Conservation (phyloP, 495 filamentous ascomycete species). For the Penicillium angulare region DNA sequence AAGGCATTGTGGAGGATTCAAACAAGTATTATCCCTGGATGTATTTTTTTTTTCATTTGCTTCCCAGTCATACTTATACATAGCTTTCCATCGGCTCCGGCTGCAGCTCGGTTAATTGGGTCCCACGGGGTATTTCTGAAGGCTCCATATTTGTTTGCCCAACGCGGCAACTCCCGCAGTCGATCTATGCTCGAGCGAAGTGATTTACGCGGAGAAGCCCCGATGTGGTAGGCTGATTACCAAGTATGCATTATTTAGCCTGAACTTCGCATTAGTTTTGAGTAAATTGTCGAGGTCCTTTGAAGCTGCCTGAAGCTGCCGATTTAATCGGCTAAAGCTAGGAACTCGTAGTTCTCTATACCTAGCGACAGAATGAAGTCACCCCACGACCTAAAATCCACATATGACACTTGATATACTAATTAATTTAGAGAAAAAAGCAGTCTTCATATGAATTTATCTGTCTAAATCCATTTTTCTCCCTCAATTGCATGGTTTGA, state of each 20-base stretch:
- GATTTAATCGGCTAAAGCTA: too few species aligned
- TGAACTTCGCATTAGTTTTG: conserved; percentile 12
- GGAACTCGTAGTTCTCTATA: too few species aligned
- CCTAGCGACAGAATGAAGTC: too few species aligned
- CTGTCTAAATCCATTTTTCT: too few species aligned
- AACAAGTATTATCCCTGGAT: too few species aligned
- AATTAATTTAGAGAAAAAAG: too few species aligned
- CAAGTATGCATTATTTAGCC: conserved; percentile 17
- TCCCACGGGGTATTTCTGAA: conserved; percentile 5
- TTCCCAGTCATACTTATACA: conserved; percentile 10
- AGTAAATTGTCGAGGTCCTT: too few species aligned
- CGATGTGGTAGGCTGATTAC: background rate
- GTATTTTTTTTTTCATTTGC: background rate
- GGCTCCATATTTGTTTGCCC: conserved; percentile 11
- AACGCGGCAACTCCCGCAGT: conserved; percentile 23
- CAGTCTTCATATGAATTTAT: too few species aligned
- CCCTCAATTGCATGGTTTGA: too few species aligned
- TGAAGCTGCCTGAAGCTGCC: too few species aligned
- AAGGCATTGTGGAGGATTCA: conserved; percentile 12
- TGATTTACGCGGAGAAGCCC: conserved; percentile 18
- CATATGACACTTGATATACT: too few species aligned
- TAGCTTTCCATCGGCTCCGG: background rate
- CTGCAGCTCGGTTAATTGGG: conserved; percentile 5
- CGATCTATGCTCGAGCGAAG: conserved; percentile 15
- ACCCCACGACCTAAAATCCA: too few species aligned